Evolutionary conservation across 352 stramenopile species (phyloP), one percentile per base, ranked within the genome.

Genomic region (Globisporangium paroecandrum): DNA sequence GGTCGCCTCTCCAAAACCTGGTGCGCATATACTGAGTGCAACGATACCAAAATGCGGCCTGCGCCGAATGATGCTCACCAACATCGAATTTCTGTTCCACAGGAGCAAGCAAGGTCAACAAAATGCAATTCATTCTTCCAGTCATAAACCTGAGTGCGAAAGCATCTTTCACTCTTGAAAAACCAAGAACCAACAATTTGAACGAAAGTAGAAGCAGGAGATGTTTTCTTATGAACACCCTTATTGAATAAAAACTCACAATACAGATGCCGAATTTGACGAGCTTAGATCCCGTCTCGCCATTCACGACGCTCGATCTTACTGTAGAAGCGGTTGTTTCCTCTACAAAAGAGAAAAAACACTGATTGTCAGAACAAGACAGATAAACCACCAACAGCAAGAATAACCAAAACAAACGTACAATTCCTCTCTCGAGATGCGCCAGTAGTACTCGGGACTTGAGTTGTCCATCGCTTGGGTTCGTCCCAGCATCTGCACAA

Each of bases 401-500:
- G 2, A 58, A 60, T 4, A 6, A 68, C 4, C 38, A 18, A 56
- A 25, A 57, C 8, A 9, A 32, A 69, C 79, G 67, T 82, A 96
- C 88, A 94, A 87, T 54, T 96, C 85, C 67, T 96, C 88, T 56
- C 88, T 74, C 47, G 72, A 87, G 32, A 96, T 87, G 24, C 86
- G 81, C 85, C 85, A 96, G 71, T 94, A 96, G 64, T 85, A 94
- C 62, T 96, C 88, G 0, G 88, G 88, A 5, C 86, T 80, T 2
- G 77, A 82, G 25, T 85, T 85, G 15, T 89, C 84, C 74, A 95
- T 82, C 7, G 83, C 72, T 65, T 94, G 87, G 12, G 89, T 90
- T 25, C 85, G 81, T 34, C 83, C 93, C 7, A 96, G 79, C 85
- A 95, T 96, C 69, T 95, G 85, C 49, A 97, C 88, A 65, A 95